phyloP scores from a whole-genome alignment of 495 filamentous ascomycete genomes.

The Penicillium soppii region DNA sequence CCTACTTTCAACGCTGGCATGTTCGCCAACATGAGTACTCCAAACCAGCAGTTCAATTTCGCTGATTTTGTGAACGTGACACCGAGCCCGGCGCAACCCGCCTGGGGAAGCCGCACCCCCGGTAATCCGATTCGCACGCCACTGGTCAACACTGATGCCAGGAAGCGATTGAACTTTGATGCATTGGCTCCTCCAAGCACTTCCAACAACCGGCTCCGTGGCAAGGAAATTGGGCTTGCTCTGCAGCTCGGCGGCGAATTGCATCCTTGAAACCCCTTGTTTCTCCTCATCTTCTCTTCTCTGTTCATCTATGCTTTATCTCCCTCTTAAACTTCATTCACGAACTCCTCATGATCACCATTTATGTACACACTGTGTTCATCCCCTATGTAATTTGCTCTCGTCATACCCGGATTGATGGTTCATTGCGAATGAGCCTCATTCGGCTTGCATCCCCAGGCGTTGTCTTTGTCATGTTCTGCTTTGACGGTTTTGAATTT shows the following conservation, averaged over 20 bases:
- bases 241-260: conserved; percentile 47
- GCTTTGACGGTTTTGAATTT: neutral
- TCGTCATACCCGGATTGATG: neutral
- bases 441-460: conserved; percentile 3
- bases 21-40: conserved; percentile 57
- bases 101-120: conserved; percentile 64
- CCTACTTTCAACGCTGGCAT: conserved; percentile 71
- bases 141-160: conserved; percentile 52
- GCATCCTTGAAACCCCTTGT: conserved; percentile 24
- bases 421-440: neutral
- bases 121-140: conserved; percentile 59
- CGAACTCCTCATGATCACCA: conserved; percentile 33
- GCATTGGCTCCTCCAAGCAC: conserved; percentile 53
- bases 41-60: conserved; percentile 80
- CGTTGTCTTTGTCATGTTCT: neutral
- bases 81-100: conserved; percentile 86
- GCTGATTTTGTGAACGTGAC: conserved; percentile 97
- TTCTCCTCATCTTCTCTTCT: conserved; percentile 18
- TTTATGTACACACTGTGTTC: conserved; percentile 24
- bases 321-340: conserved; percentile 21
- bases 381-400: conserved; percentile 21
- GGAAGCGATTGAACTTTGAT: conserved; percentile 69
- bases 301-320: conserved; percentile 14
- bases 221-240: conserved; percentile 33
- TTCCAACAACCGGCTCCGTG: conserved; percentile 32